Percentiles rank a stretch among this genome's conserved stretches.
phyloP scores from a whole-genome alignment of 176 grass and related monocot species.

The Secale cereale region DNA sequence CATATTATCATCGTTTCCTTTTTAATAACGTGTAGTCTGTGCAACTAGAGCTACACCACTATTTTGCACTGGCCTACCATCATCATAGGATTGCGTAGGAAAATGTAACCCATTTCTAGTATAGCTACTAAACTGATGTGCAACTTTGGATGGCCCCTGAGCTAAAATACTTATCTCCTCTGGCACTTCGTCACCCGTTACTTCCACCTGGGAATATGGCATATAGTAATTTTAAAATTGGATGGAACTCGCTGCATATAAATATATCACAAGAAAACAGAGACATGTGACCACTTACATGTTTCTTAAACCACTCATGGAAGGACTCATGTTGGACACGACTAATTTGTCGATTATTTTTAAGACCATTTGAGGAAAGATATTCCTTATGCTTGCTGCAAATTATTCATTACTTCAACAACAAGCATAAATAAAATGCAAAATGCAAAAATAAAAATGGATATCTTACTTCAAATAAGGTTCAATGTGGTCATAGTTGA shows the following conservation, averaged over 20 bases:
- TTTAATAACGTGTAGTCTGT: too few relatives aligned
- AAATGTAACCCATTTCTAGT: too few relatives aligned
- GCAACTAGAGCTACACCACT: too few relatives aligned
- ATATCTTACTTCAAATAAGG: not conserved
- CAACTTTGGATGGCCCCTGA: too few relatives aligned
- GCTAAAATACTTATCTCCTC: not conserved
- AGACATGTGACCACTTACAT: not conserved
- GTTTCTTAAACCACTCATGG: not conserved
- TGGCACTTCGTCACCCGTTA: not conserved
- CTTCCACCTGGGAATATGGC: too few relatives aligned
- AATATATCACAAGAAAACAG: too few relatives aligned
- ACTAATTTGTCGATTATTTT: not conserved
- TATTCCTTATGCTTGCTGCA: not conserved
- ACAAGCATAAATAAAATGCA: not conserved
- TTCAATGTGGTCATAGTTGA: not conserved
- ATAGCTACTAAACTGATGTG: too few relatives aligned
- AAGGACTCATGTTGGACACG: not conserved
- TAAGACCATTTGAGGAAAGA: not conserved
- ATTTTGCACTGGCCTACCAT: too few relatives aligned
- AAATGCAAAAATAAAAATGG: not conserved
- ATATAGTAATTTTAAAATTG: too few relatives aligned
- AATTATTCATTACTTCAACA: not conserved
- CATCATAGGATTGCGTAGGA: too few relatives aligned
- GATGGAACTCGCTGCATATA: too few relatives aligned
- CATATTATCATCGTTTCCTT: too few relatives aligned